A percentile compares a stretch with the other conserved stretches of the same genome.
Conservation (phyloP, 2,329 filamentous ascomycete species). For the Geoglossum cookeanum region DNA sequence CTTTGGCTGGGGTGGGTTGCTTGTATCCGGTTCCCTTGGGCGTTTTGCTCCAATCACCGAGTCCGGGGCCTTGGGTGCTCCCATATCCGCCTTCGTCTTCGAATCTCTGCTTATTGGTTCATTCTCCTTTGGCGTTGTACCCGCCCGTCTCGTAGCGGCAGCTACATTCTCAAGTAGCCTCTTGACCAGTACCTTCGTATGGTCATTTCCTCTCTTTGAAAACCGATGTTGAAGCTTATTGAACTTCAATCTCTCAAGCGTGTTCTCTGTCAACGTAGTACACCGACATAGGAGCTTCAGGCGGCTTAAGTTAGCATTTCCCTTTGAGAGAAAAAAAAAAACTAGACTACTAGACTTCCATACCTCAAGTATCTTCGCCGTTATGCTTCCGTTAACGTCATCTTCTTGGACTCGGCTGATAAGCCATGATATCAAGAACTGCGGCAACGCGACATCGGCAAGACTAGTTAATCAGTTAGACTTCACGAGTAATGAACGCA, state of each 20-base stretch:
- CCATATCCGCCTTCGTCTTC: slow-evolving; percentile 5
- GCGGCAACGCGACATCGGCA: background rate
- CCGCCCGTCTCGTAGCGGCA: slow-evolving; percentile 21
- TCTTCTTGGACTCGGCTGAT: slow-evolving; percentile 28
- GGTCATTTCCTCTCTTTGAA: slow-evolving; percentile 37
- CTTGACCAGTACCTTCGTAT: slow-evolving; percentile 34
- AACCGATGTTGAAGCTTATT: slow-evolving; percentile 37
- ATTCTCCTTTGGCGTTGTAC: background rate
- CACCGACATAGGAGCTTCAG: slow-evolving; percentile 25
- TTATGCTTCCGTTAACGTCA: slow-evolving; percentile 26
- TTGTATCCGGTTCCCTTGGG: slow-evolving; percentile 20
- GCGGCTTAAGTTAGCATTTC: background rate
- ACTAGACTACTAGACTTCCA: background rate
- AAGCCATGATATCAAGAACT: slow-evolving; percentile 15
- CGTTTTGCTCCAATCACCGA: slow-evolving; percentile 19
- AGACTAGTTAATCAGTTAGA: background rate
- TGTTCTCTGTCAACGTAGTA: slow-evolving; percentile 36
- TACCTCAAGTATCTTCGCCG: slow-evolving; percentile 27
- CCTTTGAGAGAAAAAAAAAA: background rate
- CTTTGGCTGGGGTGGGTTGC: slow-evolving; percentile 15
- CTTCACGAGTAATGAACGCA: background rate
- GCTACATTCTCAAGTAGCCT: slow-evolving; percentile 31
- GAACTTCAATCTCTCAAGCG: slow-evolving; percentile 39
- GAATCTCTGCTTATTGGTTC: slow-evolving; percentile 1
- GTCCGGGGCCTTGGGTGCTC: background rate